Conservation (phyloP, 768 basidiomycete species). For the Termitomyces eurrhizus region DNA sequence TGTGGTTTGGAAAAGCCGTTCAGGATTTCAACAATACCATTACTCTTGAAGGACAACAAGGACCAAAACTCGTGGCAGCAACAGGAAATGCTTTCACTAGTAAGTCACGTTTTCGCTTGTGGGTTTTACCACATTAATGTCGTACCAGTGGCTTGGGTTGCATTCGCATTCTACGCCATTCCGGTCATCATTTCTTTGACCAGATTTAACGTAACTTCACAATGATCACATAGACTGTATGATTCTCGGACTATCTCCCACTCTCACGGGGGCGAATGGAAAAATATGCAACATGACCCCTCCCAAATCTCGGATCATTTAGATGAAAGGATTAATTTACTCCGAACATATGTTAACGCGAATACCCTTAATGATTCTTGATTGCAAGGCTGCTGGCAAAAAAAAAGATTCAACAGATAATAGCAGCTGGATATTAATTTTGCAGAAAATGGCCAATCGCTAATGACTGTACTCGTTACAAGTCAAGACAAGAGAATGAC, state of each 20-base stretch:
- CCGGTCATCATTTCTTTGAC: slow-evolving; percentile 66
- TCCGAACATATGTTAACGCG: background rate
- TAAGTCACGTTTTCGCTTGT: slow-evolving; percentile 31
- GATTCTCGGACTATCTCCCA: background rate
- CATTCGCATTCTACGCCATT: slow-evolving; percentile 68
- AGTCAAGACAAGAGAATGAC: background rate
- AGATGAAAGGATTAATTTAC: background rate
- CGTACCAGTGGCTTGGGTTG: slow-evolving; percentile 70
- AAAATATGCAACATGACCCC: background rate
- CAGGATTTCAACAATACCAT: slow-evolving; percentile 74
- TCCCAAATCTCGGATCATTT: slow-evolving; percentile 1
- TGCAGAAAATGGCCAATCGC: background rate
- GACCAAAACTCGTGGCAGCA: slow-evolving; percentile 57
- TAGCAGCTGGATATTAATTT: background rate
- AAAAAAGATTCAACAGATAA: background rate
- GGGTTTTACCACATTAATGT: background rate
- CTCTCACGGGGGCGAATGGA: background rate
- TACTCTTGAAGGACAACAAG: slow-evolving; percentile 43
- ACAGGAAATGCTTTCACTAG: slow-evolving; percentile 75
- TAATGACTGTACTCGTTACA: background rate
- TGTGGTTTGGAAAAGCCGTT: slow-evolving; percentile 78
- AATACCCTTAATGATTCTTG: background rate
- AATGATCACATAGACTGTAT: slow-evolving; percentile 1
- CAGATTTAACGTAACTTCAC: slow-evolving; percentile 56
- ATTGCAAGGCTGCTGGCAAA: background rate